Evolutionary conservation across 179 eudicot genomes (phyloP).

Genomic region (Spinacia oleracea): DNA sequence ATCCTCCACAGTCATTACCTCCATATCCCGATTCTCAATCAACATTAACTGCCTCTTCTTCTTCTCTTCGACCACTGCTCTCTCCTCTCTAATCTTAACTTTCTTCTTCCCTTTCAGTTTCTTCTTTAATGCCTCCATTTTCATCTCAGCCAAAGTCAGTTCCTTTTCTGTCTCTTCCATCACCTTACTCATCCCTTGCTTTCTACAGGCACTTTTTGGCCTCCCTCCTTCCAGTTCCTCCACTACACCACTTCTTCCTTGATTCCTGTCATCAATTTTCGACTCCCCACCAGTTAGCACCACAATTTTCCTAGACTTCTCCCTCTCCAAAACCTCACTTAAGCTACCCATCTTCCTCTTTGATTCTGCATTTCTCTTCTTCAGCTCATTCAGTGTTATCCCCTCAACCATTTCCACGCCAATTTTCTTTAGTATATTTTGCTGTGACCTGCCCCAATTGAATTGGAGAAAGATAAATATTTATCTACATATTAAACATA

Average conservation of each 20-base stretch:
- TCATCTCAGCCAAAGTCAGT: constrained; percentile 74
- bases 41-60: constrained; percentile 17
- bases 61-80: constrained; percentile 18
- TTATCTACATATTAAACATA: neutral
- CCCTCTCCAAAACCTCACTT: constrained; percentile 42
- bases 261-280: constrained; percentile 26
- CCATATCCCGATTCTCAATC: constrained; percentile 40
- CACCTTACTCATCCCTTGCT: constrained; percentile 16
- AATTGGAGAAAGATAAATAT: constrained; percentile 7
- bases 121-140: constrained; percentile 39
- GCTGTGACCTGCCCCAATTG: constrained; percentile 15
- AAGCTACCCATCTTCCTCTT: constrained; percentile 46
- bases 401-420: constrained; percentile 5
- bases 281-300: constrained; percentile 25
- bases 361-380: constrained; percentile 12
- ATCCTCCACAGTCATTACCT: constrained; percentile 71
- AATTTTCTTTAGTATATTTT: neutral
- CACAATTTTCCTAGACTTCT: constrained; percentile 20
- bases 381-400: constrained; percentile 13
- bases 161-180: constrained; percentile 34
- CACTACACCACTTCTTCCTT: constrained; percentile 4
- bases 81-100: constrained; percentile 22
- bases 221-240: neutral
- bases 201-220: neutral
- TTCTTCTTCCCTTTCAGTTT: constrained; percentile 26